Percentiles rank a stretch among this genome's conserved stretches.
Evolutionary conservation across 2,329 filamentous ascomycete species (phyloP).

Genomic region (Allantophomopsis cytisporea): DNA sequence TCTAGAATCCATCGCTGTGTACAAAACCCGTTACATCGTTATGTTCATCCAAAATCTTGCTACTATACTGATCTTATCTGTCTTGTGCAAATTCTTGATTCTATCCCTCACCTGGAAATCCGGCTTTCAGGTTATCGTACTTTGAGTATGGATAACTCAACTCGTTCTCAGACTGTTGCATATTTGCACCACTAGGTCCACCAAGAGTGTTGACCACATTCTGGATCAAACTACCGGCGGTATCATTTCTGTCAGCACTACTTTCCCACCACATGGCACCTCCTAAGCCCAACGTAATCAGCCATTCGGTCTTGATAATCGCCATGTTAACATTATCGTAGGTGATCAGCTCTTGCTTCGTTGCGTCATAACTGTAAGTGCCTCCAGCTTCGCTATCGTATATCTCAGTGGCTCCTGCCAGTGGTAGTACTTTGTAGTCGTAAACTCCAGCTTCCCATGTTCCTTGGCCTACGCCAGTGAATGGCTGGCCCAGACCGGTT

Average conservation of each 20-base stretch:
- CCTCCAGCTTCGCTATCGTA: constrained; percentile 52
- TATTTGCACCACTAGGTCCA: constrained; percentile 28
- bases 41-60: too few species aligned
- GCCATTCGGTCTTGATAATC: constrained; percentile 55
- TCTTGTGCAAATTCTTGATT: neutral
- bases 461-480: constrained; percentile 60
- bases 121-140: constrained; percentile 55
- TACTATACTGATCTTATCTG: too few species aligned
- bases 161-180: constrained; percentile 44
- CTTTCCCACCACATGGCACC: constrained; percentile 96
- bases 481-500: constrained; percentile 56
- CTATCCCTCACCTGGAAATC: constrained; percentile 34
- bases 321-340: constrained; percentile 66
- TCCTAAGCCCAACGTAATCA: constrained; percentile 54
- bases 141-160: constrained; percentile 50
- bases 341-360: constrained; percentile 53
- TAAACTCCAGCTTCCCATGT: constrained; percentile 77
- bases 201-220: constrained; percentile 45
- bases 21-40: too few species aligned
- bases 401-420: constrained; percentile 47
- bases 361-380: constrained; percentile 63
- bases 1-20: too few species aligned
- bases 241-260: constrained; percentile 57
- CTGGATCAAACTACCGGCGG: constrained; percentile 51
- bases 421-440: constrained; percentile 79